phyloP scores from a whole-genome alignment of 164 flowering plant genomes.

The Dillenia turbinata region DNA sequence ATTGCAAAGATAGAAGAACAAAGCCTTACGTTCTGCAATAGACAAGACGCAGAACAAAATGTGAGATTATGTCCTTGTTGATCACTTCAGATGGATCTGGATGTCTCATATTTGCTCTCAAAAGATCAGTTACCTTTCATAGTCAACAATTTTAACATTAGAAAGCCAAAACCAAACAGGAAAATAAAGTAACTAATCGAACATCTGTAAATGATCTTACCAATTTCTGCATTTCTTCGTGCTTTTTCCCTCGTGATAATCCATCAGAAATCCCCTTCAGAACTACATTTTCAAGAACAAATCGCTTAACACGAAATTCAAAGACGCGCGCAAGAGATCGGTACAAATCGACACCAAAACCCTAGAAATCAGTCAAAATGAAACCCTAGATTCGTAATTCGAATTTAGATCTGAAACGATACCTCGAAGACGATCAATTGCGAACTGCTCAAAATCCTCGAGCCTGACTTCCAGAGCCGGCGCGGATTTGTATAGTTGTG shows the following conservation, averaged over 20 bases:
- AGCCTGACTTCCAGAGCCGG: slow-evolving; percentile 80
- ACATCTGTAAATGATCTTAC: slow-evolving; percentile 21
- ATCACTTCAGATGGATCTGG: slow-evolving; percentile 39
- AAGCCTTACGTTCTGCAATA: slow-evolving; percentile 82
- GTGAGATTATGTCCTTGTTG: slow-evolving; percentile 85
- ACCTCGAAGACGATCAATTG: slow-evolving; percentile 94
- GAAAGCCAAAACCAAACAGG: neutral
- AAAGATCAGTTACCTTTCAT: slow-evolving; percentile 45
- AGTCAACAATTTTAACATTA: slow-evolving; percentile 5
- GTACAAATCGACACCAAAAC: too few species aligned
- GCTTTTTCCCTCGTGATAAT: slow-evolving; percentile 80
- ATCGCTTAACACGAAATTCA: slow-evolving; percentile 1
- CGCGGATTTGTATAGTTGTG: slow-evolving; percentile 75
- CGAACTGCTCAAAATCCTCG: slow-evolving; percentile 86
- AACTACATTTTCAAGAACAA: slow-evolving; percentile 37
- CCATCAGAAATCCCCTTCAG: slow-evolving; percentile 83
- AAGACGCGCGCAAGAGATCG: neutral
- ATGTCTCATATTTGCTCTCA: slow-evolving; percentile 78
- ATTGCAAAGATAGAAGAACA: neutral
- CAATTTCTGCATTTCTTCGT: slow-evolving; percentile 71
- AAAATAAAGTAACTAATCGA: neutral
- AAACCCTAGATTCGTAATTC: neutral
- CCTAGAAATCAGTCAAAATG: neutral
- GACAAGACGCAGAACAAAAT: slow-evolving; percentile 85
- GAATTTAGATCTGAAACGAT: neutral